Conservation (phyloP, 768 basidiomycete species). For the Collybiopsis luxurians region DNA sequence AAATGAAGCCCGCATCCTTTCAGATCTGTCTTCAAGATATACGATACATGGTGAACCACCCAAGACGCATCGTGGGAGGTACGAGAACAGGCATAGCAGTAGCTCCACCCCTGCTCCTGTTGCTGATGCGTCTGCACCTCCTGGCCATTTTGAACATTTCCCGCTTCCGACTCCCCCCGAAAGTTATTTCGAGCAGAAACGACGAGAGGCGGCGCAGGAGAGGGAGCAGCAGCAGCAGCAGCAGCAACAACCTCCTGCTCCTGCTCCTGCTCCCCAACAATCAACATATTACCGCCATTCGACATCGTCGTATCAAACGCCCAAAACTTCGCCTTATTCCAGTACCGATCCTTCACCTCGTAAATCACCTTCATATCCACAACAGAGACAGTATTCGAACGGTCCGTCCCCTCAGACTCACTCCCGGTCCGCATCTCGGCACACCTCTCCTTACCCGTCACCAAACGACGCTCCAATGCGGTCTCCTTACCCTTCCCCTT, state of each 20-base stretch:
- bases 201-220: not conserved
- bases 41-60: not conserved
- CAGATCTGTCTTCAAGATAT: not conserved
- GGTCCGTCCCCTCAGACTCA: not conserved
- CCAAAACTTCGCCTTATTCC: not conserved
- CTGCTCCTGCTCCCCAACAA: not conserved
- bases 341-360: not conserved
- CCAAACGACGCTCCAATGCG: slow-evolving; percentile 3
- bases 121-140: not conserved
- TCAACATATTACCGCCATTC: not conserved
- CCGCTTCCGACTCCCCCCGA: slow-evolving; percentile 6
- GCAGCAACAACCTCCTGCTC: not conserved
- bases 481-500: not conserved
- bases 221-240: not conserved
- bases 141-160: not conserved
- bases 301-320: slow-evolving; percentile 1
- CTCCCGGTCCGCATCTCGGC: not conserved
- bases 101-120: not conserved
- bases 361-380: not conserved
- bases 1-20: not conserved
- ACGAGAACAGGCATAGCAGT: no score
- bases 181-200: not conserved
- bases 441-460: slow-evolving; percentile 1
- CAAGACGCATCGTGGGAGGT: not conserved
- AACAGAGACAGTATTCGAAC: not conserved